phyloP scores from a whole-genome alignment of 768 basidiomycete genomes.

The Mycena epipterygia region DNA sequence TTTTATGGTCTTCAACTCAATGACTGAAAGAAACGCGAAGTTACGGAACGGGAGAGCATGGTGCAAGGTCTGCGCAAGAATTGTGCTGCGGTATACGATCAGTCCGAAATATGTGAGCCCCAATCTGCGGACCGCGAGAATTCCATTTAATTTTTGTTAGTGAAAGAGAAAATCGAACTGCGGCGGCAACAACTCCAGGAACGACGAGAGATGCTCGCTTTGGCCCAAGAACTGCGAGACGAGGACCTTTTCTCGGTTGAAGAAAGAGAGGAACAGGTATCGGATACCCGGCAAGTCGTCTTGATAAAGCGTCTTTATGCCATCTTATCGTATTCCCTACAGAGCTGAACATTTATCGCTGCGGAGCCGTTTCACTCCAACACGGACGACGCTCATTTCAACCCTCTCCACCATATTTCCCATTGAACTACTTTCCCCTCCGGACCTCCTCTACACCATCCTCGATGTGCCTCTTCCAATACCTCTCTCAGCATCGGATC shows the following conservation, averaged over 20 bases:
- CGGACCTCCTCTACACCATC: constrained; percentile 92
- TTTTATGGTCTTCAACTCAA: constrained; percentile 43
- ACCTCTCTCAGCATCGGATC: constrained; percentile 78
- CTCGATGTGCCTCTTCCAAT: constrained; percentile 92
- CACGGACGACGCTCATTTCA: constrained; percentile 75
- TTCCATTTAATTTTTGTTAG: constrained; percentile 42
- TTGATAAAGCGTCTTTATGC: constrained; percentile 12
- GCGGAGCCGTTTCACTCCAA: constrained; percentile 62
- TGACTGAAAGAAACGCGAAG: constrained; percentile 71
- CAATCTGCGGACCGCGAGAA: background rate
- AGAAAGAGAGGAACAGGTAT: constrained; percentile 49
- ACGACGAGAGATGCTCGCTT: constrained; percentile 61
- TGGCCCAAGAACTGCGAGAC: constrained; percentile 57
- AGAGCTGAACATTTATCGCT: constrained; percentile 66
- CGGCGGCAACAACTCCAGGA: constrained; percentile 59
- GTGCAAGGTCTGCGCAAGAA: constrained; percentile 64
- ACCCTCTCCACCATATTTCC: constrained; percentile 86
- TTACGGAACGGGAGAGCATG: constrained; percentile 73
- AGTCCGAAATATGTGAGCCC: constrained; percentile 61
- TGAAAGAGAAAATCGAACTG: constrained; percentile 56
- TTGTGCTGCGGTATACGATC: constrained; percentile 56
- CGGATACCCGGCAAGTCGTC: constrained; percentile 53
- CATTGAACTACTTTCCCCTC: constrained; percentile 87
- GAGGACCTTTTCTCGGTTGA: constrained; percentile 44
- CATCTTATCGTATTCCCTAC: constrained; percentile 34